A percentile compares a stretch with the other conserved stretches of the same genome.
These are phyloP conservation scores for Lentinula sp. DNA, from an alignment of 768 basidiomycete genomes.

Conservation along the genomic window DNA sequence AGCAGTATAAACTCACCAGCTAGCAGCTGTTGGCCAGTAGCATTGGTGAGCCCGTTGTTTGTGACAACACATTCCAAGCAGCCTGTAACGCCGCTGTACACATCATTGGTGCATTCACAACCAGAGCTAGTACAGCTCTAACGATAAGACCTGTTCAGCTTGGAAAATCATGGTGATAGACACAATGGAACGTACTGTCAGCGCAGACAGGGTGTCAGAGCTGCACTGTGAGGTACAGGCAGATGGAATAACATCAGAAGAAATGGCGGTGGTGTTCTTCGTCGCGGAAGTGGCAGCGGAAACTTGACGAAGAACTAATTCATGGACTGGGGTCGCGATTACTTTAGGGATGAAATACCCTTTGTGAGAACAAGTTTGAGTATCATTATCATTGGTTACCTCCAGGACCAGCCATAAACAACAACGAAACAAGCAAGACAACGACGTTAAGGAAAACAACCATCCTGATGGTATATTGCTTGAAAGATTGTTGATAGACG, in stretches of 20 bases:
- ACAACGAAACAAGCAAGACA: neutral
- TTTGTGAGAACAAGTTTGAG: too few species aligned
- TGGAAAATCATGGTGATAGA: too few species aligned
- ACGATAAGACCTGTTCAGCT: neutral
- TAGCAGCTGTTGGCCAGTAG: neutral
- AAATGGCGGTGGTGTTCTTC: neutral
- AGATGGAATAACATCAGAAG: neutral
- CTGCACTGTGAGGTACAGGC: neutral
- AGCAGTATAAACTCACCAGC: neutral
- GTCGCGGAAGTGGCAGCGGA: neutral
- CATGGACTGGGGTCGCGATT: neutral
- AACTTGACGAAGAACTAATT: neutral
- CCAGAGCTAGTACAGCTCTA: neutral
- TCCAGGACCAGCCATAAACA: neutral
- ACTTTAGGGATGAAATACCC: neutral
- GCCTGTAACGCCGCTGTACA: neutral
- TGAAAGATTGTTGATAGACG: neutral
- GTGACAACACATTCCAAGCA: neutral
- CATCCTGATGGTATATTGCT: conserved; percentile 3
- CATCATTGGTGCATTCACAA: neutral
- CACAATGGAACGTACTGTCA: neutral
- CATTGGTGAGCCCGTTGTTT: neutral
- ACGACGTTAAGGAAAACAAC: neutral
- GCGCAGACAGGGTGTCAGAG: neutral
- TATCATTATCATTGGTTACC: neutral